These are phyloP conservation scores for Stagonosporopsis vannaccii DNA, from an alignment of 2,329 filamentous ascomycete genomes.

Conservation along the genomic window DNA sequence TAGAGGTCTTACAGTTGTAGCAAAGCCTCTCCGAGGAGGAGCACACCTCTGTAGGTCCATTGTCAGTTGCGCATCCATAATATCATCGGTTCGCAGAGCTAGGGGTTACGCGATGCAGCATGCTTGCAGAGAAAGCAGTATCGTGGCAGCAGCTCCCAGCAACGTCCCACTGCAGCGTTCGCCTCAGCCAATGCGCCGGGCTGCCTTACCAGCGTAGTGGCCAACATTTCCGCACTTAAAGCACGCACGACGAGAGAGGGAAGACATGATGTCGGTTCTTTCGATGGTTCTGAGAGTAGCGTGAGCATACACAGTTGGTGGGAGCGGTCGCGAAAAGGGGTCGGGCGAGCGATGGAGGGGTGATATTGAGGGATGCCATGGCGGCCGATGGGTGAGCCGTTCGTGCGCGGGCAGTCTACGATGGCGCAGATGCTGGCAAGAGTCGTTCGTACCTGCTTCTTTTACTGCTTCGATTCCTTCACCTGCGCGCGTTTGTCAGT, in stretches of 20 bases:
- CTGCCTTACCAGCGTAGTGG: constrained; percentile 59
- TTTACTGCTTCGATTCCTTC: constrained; percentile 42
- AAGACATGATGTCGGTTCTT: constrained; percentile 57
- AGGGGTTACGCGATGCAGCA: constrained; percentile 30
- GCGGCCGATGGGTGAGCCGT: constrained; percentile 23
- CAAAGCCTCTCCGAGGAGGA: constrained; percentile 97
- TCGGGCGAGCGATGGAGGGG: constrained; percentile 24
- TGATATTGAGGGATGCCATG: constrained; percentile 31
- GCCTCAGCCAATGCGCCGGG: constrained; percentile 23
- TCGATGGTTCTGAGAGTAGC: constrained; percentile 31
- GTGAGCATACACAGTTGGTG: constrained; percentile 28
- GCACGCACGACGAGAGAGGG: constrained; percentile 61
- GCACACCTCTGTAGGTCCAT: constrained; percentile 76
- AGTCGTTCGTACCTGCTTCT: constrained; percentile 39
- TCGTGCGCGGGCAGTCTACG: constrained; percentile 11
- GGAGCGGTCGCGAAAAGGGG: constrained; percentile 26
- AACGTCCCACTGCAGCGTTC: constrained; percentile 31
- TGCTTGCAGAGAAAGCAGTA: constrained; percentile 13
- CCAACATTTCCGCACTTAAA: constrained; percentile 63
- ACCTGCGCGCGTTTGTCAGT: constrained; percentile 41
- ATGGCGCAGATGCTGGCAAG: not conserved
- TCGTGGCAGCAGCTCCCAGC: constrained; percentile 23
- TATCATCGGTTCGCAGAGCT: constrained; percentile 11
- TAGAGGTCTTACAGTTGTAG: constrained; percentile 90
- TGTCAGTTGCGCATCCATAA: constrained; percentile 32